Percentiles rank a stretch among this genome's conserved stretches.
Evolutionary conservation across 139 green algal species (phyloP).

Genomic region (Volvox reticuliferus): DNA sequence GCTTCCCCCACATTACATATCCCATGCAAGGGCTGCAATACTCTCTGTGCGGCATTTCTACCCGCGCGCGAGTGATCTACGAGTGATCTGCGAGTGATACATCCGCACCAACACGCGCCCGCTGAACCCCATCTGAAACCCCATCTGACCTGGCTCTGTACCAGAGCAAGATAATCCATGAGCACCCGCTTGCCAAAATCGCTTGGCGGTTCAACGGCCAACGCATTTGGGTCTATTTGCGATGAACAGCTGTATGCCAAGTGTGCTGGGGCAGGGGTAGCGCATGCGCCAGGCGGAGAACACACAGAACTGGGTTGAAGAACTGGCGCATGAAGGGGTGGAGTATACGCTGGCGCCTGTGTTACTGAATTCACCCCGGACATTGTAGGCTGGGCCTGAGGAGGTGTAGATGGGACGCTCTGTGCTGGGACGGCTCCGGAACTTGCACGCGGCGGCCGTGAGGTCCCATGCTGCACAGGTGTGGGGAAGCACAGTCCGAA

Average conservation of each 20-base stretch:
- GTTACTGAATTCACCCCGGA: neutral
- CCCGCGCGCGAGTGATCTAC: neutral
- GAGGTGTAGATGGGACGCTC: neutral
- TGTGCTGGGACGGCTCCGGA: neutral
- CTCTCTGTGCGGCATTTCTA: neutral
- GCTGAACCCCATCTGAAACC: neutral
- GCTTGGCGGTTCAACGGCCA: neutral
- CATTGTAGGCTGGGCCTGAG: neutral
- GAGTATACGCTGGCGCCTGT: neutral
- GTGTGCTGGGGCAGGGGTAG: neutral
- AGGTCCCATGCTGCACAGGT: neutral
- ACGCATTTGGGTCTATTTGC: neutral
- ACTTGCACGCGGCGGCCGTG: neutral
- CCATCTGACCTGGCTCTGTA: constrained; percentile 34
- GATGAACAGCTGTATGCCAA: neutral
- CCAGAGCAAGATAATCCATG: constrained; percentile 20
- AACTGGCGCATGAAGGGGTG: neutral
- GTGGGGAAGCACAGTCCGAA: neutral
- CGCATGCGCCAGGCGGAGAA: neutral
- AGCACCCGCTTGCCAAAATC: constrained; percentile 34
- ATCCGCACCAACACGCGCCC: neutral
- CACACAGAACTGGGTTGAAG: neutral
- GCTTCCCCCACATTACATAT: too few relatives aligned
- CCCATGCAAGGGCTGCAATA: neutral
- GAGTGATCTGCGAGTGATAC: too few relatives aligned